Percentiles rank a stretch among this genome's conserved stretches.
Conservation (phyloP, 1,139 yeast species). For the Hansenula lynferdii region DNA sequence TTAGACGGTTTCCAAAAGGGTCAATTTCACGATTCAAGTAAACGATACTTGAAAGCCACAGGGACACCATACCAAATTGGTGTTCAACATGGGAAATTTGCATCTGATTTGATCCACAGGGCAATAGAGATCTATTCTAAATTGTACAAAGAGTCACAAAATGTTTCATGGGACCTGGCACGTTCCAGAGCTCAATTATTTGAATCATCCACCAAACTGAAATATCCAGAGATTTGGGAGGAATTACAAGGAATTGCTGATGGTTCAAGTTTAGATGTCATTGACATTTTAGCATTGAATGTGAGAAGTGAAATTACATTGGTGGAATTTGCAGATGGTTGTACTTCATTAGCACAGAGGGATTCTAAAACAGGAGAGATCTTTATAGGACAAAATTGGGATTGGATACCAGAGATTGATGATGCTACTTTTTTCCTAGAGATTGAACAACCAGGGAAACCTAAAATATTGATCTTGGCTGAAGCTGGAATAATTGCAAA, state of each 20-base stretch:
- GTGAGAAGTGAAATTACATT: constrained; percentile 20
- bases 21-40: constrained; percentile 16
- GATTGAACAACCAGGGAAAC: constrained; percentile 13
- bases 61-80: constrained; percentile 17
- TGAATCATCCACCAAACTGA: constrained; percentile 9
- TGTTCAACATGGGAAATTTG: constrained; percentile 14
- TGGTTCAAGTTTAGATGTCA: constrained; percentile 12
- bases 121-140: constrained; percentile 14
- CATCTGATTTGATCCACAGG: constrained; percentile 10
- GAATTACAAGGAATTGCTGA: constrained; percentile 18
- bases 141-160: constrained; percentile 12
- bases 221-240: constrained; percentile 13
- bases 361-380: constrained; percentile 7
- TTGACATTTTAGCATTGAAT: constrained; percentile 18
- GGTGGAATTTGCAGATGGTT: constrained; percentile 18
- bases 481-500: constrained; percentile 23
- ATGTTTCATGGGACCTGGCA: constrained; percentile 16
- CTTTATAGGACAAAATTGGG: constrained; percentile 21
- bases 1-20: neutral
- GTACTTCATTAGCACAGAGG: constrained; percentile 17
- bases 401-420: constrained; percentile 20
- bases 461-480: constrained; percentile 14
- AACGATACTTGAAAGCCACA: constrained; percentile 11
- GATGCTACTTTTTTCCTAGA: constrained; percentile 16
- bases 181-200: constrained; percentile 11